These are phyloP conservation scores for Biscogniauxia mediterranea DNA, from an alignment of 2,329 filamentous ascomycete genomes.

Conservation along the genomic window DNA sequence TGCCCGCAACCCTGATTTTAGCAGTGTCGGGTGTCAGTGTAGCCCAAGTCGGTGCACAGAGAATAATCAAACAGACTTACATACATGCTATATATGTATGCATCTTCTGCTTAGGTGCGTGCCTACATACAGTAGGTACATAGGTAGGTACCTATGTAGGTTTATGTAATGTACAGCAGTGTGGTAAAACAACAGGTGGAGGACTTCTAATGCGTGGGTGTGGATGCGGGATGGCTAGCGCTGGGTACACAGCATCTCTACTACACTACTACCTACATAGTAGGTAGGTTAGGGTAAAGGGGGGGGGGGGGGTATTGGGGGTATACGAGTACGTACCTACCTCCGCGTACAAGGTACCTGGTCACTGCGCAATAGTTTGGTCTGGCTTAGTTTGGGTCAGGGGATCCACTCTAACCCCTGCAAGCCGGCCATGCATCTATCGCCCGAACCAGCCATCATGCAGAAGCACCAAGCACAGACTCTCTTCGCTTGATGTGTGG, in stretches of 20 bases:
- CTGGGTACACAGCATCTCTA: not conserved
- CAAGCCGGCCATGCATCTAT: slow-evolving; percentile 22
- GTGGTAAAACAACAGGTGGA: too few relatives aligned
- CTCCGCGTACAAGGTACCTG: not conserved
- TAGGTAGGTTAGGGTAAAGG: too few relatives aligned
- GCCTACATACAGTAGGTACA: too few relatives aligned
- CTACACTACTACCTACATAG: too few relatives aligned
- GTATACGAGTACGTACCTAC: not conserved
- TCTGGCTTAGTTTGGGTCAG: not conserved
- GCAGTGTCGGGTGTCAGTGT: not conserved
- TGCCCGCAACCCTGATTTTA: too few relatives aligned
- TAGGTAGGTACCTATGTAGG: too few relatives aligned
- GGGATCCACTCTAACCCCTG: slow-evolving; percentile 6
- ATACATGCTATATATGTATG: too few relatives aligned
- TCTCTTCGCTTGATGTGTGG: slow-evolving; percentile 7
- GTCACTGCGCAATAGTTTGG: not conserved
- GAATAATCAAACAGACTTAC: not conserved
- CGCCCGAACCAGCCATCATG: slow-evolving; percentile 27
- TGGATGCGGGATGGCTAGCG: not conserved
- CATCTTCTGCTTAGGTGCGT: too few relatives aligned
- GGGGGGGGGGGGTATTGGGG: too few relatives aligned
- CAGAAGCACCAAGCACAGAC: slow-evolving; percentile 7
- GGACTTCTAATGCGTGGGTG: too few relatives aligned
- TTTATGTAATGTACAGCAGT: too few relatives aligned
- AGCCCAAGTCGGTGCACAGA: not conserved